phyloP scores from a whole-genome alignment of 2,329 filamentous ascomycete species.

The Cyphellophora europaea region DNA sequence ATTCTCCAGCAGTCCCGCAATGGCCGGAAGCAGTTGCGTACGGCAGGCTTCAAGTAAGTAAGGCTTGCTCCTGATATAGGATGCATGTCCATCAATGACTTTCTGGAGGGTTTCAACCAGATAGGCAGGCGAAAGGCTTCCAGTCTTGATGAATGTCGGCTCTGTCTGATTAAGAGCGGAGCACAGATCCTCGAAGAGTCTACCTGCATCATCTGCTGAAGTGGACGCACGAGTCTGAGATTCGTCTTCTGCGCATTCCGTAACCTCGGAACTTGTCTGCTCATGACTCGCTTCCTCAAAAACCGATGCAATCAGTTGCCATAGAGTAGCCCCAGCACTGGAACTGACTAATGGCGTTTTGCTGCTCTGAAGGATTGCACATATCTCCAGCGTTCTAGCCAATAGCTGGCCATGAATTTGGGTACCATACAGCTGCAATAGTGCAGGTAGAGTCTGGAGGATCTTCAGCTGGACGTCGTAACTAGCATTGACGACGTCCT shows the following conservation, averaged over 20 bases:
- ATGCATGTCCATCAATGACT: slow-evolving; percentile 74
- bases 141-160: slow-evolving; percentile 71
- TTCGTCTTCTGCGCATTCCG: not conserved
- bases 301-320: slow-evolving; percentile 83
- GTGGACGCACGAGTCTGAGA: slow-evolving; percentile 4
- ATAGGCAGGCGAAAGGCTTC: slow-evolving; percentile 69
- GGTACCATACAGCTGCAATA: slow-evolving; percentile 80
- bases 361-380: slow-evolving; percentile 79
- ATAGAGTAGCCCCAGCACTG: slow-evolving; percentile 90
- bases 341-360: slow-evolving; percentile 93
- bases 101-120: slow-evolving; percentile 89
- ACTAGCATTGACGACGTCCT: slow-evolving; percentile 64
- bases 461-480: slow-evolving; percentile 95
- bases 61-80: slow-evolving; percentile 65
- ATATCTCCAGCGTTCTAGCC: slow-evolving; percentile 76
- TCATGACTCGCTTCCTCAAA: slow-evolving; percentile 87
- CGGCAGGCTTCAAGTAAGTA: slow-evolving; percentile 76
- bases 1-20: slow-evolving; percentile 9
- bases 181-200: slow-evolving; percentile 77
- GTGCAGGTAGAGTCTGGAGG: slow-evolving; percentile 76
- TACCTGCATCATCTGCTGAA: slow-evolving; percentile 21
- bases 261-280: slow-evolving; percentile 58
- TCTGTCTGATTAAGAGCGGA: slow-evolving; percentile 76
- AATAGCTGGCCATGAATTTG: slow-evolving; percentile 75
- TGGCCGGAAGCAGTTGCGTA: slow-evolving; percentile 36